These are phyloP conservation scores for Kuraishia borneana DNA, from an alignment of 805 yeast species.

Conservation along the genomic window DNA sequence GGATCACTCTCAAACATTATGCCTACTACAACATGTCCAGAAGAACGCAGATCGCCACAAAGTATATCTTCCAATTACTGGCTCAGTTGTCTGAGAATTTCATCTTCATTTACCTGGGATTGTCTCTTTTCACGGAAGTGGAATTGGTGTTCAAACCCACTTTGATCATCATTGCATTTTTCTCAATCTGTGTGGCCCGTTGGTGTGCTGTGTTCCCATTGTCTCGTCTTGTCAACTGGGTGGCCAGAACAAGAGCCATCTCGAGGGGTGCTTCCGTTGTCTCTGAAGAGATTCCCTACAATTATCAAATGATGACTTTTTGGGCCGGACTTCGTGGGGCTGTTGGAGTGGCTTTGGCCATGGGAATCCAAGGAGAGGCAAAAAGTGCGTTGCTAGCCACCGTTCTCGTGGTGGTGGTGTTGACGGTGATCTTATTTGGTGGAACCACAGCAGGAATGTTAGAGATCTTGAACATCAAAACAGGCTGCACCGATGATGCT, in stretches of 20 bases:
- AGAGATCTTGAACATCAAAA: constrained; percentile 84
- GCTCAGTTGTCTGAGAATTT: constrained; percentile 96
- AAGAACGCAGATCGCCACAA: constrained; percentile 92
- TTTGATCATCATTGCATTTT: constrained; percentile 78
- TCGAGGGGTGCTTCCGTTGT: constrained; percentile 31
- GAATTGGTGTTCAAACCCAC: constrained; percentile 91
- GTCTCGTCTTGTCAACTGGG: constrained; percentile 73
- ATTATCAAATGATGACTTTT: constrained; percentile 96
- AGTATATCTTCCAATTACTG: constrained; percentile 84
- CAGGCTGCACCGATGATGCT: constrained; percentile 78
- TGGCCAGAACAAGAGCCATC: constrained; percentile 48
- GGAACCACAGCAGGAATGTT: constrained; percentile 98
- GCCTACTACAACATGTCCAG: constrained; percentile 97
- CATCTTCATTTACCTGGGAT: constrained; percentile 88
- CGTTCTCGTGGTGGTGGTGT: constrained; percentile 89
- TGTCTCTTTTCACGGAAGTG: constrained; percentile 92
- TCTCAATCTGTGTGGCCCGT: constrained; percentile 87
- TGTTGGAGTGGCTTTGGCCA: constrained; percentile 97
- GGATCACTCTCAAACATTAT: constrained; percentile 92
- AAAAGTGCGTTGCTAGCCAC: constrained; percentile 87
- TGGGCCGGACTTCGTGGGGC: constrained; percentile 99
- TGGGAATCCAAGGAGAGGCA: constrained; percentile 93
- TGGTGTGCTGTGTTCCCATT: constrained; percentile 98
- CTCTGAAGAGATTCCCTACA: constrained; percentile 87
- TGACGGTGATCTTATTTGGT: constrained; percentile 93